phyloP scores from a whole-genome alignment of 192 early-diverging fungal genomes.

The Coemansia sp. region DNA sequence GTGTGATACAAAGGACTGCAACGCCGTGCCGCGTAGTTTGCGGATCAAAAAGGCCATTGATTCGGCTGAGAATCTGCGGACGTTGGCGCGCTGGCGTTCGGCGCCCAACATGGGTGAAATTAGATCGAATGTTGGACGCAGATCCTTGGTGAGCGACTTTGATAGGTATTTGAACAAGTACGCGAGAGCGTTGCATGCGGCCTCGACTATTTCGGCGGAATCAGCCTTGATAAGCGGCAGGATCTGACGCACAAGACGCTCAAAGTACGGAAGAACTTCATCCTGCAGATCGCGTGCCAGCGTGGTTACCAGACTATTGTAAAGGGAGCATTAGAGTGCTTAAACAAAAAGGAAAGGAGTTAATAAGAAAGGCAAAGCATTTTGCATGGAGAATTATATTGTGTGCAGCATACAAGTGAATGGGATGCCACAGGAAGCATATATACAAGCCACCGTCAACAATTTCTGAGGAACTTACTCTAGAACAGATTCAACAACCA shows the following conservation, averaged over 20 bases:
- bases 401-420: too few species aligned
- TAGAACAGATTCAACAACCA: slow-evolving; percentile 80
- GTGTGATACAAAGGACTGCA: slow-evolving; percentile 63
- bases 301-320: slow-evolving; percentile 67
- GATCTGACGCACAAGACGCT: slow-evolving; percentile 65
- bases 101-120: slow-evolving; percentile 72
- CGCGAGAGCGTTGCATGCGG: slow-evolving; percentile 84
- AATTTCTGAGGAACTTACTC: slow-evolving; percentile 59
- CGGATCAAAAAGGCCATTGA: slow-evolving; percentile 88
- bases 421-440: too few species aligned
- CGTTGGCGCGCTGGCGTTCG: slow-evolving; percentile 67
- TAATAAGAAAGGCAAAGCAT: too few species aligned
- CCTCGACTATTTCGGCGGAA: slow-evolving; percentile 77
- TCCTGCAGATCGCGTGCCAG: slow-evolving; percentile 91
- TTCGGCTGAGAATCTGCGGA: slow-evolving; percentile 89
- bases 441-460: too few species aligned
- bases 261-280: slow-evolving; percentile 82
- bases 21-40: slow-evolving; percentile 64
- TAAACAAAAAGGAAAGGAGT: neutral
- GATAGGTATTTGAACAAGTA: slow-evolving; percentile 90
- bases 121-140: slow-evolving; percentile 77
- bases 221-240: slow-evolving; percentile 65
- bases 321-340: neutral
- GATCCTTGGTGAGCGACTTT: slow-evolving; percentile 65
- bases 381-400: too few species aligned